Base-by-base conservation (phyloP, 1,284 basidiomycete genomes). In the Cryptococcus sp. region DNA sequence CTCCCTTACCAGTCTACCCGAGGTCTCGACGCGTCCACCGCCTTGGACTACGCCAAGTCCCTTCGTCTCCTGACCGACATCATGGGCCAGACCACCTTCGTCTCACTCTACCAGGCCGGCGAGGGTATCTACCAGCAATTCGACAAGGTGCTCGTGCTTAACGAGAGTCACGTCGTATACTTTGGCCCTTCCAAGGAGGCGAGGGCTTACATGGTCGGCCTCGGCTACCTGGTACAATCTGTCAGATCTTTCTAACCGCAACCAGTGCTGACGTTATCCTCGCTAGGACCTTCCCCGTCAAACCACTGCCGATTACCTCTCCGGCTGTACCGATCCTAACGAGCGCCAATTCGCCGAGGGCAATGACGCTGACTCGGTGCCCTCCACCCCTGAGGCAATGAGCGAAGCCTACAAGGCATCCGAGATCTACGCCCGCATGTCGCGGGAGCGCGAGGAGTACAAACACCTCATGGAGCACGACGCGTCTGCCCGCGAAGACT, bases 301-400 rank as follows among this genome's bases (percentile, higher is more conserved):
- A 64, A 83, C 83, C 20, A 79, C 80, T 13, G 81, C 58, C 79
- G 92, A 91, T 77, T 95, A 89, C 76, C 83, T 90, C 24, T 89
- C 84, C 4, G 74, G 72, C 40, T 76, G 79, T 68, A 81, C 89
- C 12, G 89, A 93, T 72, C 82, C 84, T 2, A 91, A 91, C 69
- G 89, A 93, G 79, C 86, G 90, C 46, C 87, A 87, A 69, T 91
- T 90, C 72, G 84, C 87, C 2, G 81, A 85, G 4, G 89, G 86
- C 13, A 82, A 82, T 40, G 84, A 85, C 36, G 81, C 79, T 2
- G 62, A 65, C 6, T 83, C 87, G 63, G 87, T 88, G 0, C 91
- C 92, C 0, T 84, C 83, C 4, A 84, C 86, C 0, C 84, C 92
- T 0, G 84, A 86, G 62, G 82, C 79, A 15, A 82, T 96, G 57